Evolutionary conservation across 164 flowering plant genomes (phyloP), one percentile per base, ranked within the genome.

Genomic region (Chloranthus sessilifolius): DNA sequence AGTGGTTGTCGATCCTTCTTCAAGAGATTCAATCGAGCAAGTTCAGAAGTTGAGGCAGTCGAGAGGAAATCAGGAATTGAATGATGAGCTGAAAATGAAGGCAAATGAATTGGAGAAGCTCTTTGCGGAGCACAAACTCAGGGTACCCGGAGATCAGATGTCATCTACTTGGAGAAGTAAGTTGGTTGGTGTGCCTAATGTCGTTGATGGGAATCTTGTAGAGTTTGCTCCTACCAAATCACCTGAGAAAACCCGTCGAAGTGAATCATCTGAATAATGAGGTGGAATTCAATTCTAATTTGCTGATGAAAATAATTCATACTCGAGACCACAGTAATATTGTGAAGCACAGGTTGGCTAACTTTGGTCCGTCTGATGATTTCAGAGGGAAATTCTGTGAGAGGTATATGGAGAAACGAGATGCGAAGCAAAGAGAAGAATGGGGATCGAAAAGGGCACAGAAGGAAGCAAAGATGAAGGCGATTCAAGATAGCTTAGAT

Each of bases 51-150:
- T 52, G 44, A 82, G 90, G 63, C 83, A 68, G 55, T 52, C 83
- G 1, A 88, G 78, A 68, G 97, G 88, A 28, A 83, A 79, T 56
- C 96, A 82, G 69, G 98, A 78, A 39, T 83, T 78, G 29, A 82
- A 86, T 53, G 88, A 94, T 47, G 97, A 92, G 68, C 71, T 94
- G 46, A 79, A 86, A 66, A 55, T 82, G 74, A 94, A 94, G 69
- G 99, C 97, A 27, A 67, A 81, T 77, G 99, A 89, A 50, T 84
- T 94, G 44, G 99, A 94, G 65, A 88, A 82, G 67, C 92, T 94
- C 57, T 94, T 88, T 77, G 98, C 98, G 1, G 96, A 82, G 38
- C 99, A 94, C 67, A 86, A 82, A 65, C 92, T 82, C 55, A 78
- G 91, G 37, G 79, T 67, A 56, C 95, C 96, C 39, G 80, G 66